Conservation (phyloP, 2,329 filamentous ascomycete genomes). For the Penicillium crustosum region DNA sequence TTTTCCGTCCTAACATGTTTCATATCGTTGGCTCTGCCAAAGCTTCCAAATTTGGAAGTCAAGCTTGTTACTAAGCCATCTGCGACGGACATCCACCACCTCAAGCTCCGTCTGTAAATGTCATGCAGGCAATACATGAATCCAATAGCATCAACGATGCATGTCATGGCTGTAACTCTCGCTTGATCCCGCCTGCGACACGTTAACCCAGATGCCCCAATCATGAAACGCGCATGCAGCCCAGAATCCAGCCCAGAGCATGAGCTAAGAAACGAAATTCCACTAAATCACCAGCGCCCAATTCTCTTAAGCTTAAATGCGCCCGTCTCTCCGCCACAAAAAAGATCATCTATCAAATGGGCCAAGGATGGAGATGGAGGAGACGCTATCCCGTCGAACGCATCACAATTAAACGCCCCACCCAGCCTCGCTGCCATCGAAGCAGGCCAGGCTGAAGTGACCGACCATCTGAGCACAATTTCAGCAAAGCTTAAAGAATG, state of each 20-base stretch:
- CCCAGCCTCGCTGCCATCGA: slow-evolving; percentile 49
- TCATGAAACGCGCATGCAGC: slow-evolving; percentile 20
- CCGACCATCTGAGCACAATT: slow-evolving; percentile 52
- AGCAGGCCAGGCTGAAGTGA: slow-evolving; percentile 50
- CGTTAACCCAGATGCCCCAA: neutral
- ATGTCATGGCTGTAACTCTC: neutral
- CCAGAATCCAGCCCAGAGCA: slow-evolving; percentile 2
- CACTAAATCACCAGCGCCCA: neutral
- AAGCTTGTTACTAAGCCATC: neutral
- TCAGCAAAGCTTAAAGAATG: slow-evolving; percentile 40
- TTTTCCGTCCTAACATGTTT: no score
- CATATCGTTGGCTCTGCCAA: neutral
- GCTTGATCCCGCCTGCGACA: neutral
- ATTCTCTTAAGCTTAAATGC: slow-evolving; percentile 20
- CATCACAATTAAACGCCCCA: neutral
- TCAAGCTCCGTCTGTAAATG: neutral
- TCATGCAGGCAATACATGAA: neutral
- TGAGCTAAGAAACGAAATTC: neutral
- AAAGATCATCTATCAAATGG: neutral
- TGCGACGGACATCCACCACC: neutral
- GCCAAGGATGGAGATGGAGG: neutral
- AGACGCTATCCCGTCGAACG: neutral
- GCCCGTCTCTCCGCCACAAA: slow-evolving; percentile 33
- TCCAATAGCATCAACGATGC: neutral
- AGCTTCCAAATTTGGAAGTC: neutral